These are phyloP conservation scores for Phytopythium ostracodes DNA, from an alignment of 352 stramenopile genomes.

Conservation along the genomic window DNA sequence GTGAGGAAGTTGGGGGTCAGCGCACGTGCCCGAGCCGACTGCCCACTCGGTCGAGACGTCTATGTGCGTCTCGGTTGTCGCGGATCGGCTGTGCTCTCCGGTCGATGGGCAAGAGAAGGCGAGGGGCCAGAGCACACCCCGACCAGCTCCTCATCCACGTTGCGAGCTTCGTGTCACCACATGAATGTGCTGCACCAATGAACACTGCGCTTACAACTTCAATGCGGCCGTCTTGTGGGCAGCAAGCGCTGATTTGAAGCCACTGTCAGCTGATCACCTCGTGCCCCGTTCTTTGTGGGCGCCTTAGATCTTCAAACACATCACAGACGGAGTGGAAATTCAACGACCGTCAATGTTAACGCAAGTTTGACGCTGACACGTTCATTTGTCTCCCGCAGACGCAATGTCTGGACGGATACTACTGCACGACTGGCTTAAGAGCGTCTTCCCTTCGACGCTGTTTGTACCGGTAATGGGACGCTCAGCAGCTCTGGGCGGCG, in stretches of 20 bases:
- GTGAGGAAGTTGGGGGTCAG: neutral
- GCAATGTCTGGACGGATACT: neutral
- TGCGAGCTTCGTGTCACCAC: neutral
- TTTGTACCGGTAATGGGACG: too few species aligned
- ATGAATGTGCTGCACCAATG: neutral
- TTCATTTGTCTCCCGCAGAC: neutral
- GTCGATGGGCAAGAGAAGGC: neutral
- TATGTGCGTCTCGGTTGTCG: neutral
- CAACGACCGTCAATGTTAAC: neutral
- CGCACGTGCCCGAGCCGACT: neutral
- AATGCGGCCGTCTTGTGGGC: neutral
- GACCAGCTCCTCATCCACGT: neutral
- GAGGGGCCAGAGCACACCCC: neutral
- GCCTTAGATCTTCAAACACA: neutral
- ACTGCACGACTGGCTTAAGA: too few species aligned
- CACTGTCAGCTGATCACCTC: neutral
- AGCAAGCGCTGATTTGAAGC: neutral
- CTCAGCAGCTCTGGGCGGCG: conserved; percentile 10
- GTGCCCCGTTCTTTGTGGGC: neutral
- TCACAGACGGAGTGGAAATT: neutral
- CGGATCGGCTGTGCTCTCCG: neutral
- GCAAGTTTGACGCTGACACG: neutral
- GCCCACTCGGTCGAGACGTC: neutral
- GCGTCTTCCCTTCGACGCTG: neutral
- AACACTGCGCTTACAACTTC: neutral